Conservation (phyloP, 208 protist species). For the Porcisia deanei region DNA sequence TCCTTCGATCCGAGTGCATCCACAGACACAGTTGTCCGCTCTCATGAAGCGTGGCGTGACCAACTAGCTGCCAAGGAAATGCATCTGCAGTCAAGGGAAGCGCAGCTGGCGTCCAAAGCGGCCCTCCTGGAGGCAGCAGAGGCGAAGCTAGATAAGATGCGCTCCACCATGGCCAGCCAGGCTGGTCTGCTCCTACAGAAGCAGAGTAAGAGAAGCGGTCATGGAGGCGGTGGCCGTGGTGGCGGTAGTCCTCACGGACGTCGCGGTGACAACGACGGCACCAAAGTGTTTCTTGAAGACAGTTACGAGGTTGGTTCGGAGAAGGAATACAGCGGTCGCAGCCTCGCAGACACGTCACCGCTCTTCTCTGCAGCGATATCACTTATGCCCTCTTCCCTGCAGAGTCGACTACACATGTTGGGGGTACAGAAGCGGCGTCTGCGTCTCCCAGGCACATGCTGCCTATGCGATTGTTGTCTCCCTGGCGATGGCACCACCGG, state of each 20-base stretch:
- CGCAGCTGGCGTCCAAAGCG: slow-evolving; percentile 39
- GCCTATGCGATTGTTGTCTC: slow-evolving; percentile 23
- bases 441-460: slow-evolving; percentile 21
- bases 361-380: slow-evolving; percentile 26
- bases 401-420: slow-evolving; percentile 20
- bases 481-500: slow-evolving; percentile 13
- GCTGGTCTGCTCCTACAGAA: slow-evolving; percentile 53
- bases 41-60: slow-evolving; percentile 18
- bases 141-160: slow-evolving; percentile 57
- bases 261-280: background rate
- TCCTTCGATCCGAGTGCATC: background rate
- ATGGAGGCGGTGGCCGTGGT: background rate
- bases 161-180: slow-evolving; percentile 60
- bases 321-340: slow-evolving; percentile 9
- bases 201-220: slow-evolving; percentile 8
- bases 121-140: slow-evolving; percentile 50
- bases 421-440: slow-evolving; percentile 20
- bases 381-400: slow-evolving; percentile 20
- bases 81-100: slow-evolving; percentile 17
- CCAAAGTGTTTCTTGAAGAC: slow-evolving; percentile 1
- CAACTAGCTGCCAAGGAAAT: slow-evolving; percentile 24
- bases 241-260: slow-evolving; percentile 1
- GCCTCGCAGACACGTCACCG: slow-evolving; percentile 18
- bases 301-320: background rate
- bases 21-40: background rate